Conservation (phyloP, 176 grass and related monocot genomes). For the Musa beccarii region DNA sequence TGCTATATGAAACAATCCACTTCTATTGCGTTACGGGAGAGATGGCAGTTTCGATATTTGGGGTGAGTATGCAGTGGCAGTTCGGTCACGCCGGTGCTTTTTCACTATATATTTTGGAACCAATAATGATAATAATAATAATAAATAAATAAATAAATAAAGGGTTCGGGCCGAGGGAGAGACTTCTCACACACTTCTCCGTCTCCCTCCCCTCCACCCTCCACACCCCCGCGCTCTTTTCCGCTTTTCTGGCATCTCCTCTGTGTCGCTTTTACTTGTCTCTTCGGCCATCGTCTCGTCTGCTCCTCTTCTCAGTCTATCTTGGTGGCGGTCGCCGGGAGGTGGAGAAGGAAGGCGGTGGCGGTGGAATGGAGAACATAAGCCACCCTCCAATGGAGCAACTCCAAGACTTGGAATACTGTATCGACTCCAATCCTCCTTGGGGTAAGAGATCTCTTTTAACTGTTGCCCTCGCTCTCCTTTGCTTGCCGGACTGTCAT, state of each 20-base stretch:
- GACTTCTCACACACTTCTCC: background rate
- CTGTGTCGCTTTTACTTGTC: background rate
- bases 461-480: background rate
- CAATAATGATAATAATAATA: too few relatives aligned
- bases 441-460: conserved; percentile 50
- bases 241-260: background rate
- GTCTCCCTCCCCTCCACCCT: background rate
- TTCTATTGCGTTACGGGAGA: too few relatives aligned
- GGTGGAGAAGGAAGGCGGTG: background rate
- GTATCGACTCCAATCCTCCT: conserved; percentile 91
- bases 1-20: too few relatives aligned
- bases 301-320: background rate
- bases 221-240: background rate
- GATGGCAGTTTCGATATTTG: background rate
- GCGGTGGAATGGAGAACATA: conserved; percentile 41
- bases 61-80: background rate
- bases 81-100: background rate
- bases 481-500: background rate
- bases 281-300: background rate
- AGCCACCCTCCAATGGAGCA: conserved; percentile 94
- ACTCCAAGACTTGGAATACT: conserved; percentile 91
- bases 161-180: background rate
- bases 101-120: background rate
- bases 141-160: conserved; percentile 3
- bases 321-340: background rate